Percentiles rank a stretch among this genome's conserved stretches.
These are phyloP conservation scores for Ulvella scutata DNA, from an alignment of 139 green algal species.

Conservation along the genomic window DNA sequence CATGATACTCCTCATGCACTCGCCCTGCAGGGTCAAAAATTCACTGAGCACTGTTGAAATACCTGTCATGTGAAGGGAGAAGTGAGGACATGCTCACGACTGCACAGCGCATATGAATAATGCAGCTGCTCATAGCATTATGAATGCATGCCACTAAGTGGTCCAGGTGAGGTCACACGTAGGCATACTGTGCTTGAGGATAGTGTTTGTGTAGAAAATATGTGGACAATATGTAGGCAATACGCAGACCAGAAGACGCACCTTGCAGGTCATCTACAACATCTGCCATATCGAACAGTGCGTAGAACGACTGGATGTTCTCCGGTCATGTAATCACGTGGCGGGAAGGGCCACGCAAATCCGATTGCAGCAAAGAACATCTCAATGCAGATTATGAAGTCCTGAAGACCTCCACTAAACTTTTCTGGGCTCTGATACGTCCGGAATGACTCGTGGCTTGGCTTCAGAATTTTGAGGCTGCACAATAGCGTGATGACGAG, in stretches of 20 bases:
- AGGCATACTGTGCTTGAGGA: no score
- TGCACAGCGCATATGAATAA: no score
- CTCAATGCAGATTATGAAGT: conserved; percentile 91
- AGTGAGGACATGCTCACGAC: no score
- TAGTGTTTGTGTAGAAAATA: no score
- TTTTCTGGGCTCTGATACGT: neutral
- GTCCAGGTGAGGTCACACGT: no score
- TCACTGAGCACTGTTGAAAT: neutral
- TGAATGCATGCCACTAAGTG: no score
- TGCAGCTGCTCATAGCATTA: no score
- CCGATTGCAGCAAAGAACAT: conserved; percentile 91
- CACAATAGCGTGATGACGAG: neutral
- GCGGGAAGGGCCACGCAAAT: neutral
- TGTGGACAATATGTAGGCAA: neutral
- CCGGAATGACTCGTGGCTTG: neutral
- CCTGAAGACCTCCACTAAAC: conserved; percentile 32
- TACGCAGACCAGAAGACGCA: neutral
- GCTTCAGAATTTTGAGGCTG: neutral
- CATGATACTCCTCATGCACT: neutral
- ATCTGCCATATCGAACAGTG: neutral
- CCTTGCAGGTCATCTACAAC: neutral
- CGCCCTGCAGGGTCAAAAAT: neutral
- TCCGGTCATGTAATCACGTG: neutral
- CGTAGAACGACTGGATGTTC: neutral
- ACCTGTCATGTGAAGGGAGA: no score